Percentiles rank a stretch among this genome's conserved stretches.
Evolutionary conservation across 1,139 yeast genomes (phyloP).

Genomic region (Lodderomyces orthopsilosis): DNA sequence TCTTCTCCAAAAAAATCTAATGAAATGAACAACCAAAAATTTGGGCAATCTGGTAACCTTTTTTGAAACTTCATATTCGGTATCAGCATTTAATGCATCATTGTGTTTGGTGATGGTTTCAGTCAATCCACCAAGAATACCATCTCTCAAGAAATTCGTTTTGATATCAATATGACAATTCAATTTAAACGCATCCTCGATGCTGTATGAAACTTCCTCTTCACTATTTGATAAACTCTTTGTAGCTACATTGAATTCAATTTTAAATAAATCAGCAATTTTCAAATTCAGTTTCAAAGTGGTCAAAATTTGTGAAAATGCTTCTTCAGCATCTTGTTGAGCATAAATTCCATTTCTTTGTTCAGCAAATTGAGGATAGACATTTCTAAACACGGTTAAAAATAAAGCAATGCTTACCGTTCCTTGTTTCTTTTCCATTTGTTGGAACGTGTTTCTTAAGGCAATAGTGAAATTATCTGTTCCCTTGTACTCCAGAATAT

Average conservation of each 20-base stretch:
- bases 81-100: conserved; percentile 64
- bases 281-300: conserved; percentile 50
- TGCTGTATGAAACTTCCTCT: conserved; percentile 46
- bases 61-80: conserved; percentile 66
- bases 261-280: conserved; percentile 57
- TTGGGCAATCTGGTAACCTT: conserved; percentile 81
- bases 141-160: conserved; percentile 88
- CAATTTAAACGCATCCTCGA: conserved; percentile 62
- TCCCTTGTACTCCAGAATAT: conserved; percentile 21
- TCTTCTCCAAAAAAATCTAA: conserved; percentile 93
- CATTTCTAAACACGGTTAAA: conserved; percentile 57
- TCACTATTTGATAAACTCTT: conserved; percentile 53
- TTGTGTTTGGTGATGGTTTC: conserved; percentile 79
- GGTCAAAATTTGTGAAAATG: conserved; percentile 74
- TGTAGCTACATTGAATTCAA: conserved; percentile 61
- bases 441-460: conserved; percentile 43
- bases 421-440: conserved; percentile 47
- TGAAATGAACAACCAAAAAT: conserved; percentile 85
- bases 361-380: conserved; percentile 89
- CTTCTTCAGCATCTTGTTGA: conserved; percentile 98
- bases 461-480: conserved; percentile 17
- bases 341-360: conserved; percentile 70
- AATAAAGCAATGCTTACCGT: conserved; percentile 61
- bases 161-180: conserved; percentile 84
- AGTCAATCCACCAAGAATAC: conserved; percentile 68